Evolutionary conservation across 805 yeast genomes (phyloP).

Genomic region (Kluyveromyces nonfermentans): DNA sequence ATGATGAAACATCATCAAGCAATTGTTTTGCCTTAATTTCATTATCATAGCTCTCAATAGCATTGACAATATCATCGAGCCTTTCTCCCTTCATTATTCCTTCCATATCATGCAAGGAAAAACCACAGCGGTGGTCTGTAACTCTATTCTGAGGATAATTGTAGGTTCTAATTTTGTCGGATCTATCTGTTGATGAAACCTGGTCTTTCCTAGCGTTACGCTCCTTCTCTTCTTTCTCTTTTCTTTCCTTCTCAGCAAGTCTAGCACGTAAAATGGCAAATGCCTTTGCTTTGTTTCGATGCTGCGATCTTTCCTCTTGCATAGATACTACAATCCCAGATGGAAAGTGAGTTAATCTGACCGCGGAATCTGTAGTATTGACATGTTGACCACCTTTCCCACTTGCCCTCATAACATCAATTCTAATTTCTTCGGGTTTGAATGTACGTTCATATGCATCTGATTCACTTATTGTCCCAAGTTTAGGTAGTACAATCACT

Average conservation of each 20-base stretch:
- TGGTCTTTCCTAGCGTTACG: conserved; percentile 64
- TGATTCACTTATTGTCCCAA: conserved; percentile 44
- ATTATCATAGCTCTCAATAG: conserved; percentile 38
- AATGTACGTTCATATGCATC: conserved; percentile 59
- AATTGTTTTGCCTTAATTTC: conserved; percentile 36
- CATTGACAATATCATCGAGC: conserved; percentile 47
- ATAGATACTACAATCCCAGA: conserved; percentile 82
- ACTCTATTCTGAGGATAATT: conserved; percentile 87
- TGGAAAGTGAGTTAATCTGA: conserved; percentile 83
- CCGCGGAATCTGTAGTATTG: conserved; percentile 95
- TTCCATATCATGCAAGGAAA: conserved; percentile 63
- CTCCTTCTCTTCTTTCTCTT: conserved; percentile 55
- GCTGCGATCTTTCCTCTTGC: conserved; percentile 95
- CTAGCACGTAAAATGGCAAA: conserved; percentile 72
- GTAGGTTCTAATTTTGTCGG: conserved; percentile 90
- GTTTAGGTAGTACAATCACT: conserved; percentile 82
- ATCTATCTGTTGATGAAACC: conserved; percentile 80
- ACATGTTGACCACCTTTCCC: conserved; percentile 99
- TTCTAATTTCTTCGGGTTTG: conserved; percentile 77
- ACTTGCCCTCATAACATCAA: conserved; percentile 95
- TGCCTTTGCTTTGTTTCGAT: conserved; percentile 88
- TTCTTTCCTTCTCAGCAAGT: conserved; percentile 70
- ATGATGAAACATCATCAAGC: conserved; percentile 11
- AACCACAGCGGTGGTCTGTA: conserved; percentile 89
- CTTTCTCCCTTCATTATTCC: conserved; percentile 54